Evolutionary conservation across 1,139 yeast species (phyloP).

Genomic region (Zygotorulaspora mrakii): DNA sequence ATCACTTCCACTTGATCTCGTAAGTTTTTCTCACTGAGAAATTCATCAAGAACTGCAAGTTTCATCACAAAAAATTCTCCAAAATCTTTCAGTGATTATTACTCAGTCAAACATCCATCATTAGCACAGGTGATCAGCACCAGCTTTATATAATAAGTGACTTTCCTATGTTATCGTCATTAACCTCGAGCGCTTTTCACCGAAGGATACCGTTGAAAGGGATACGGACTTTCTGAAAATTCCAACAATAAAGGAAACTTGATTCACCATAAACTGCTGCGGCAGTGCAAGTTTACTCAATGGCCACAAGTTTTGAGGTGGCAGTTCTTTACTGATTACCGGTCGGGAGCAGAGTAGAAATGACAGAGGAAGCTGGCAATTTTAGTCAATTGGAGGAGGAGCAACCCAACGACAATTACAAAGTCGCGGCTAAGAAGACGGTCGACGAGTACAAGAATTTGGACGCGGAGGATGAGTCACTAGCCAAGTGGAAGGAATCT

Average conservation of each 20-base stretch:
- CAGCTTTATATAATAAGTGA: too few species aligned
- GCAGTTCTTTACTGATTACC: not conserved
- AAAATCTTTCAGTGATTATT: too few species aligned
- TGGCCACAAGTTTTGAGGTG: too few species aligned
- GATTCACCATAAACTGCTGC: not conserved
- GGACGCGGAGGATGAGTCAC: constrained; percentile 88
- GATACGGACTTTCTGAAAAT: constrained; percentile 3
- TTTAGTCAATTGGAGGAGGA: constrained; percentile 48
- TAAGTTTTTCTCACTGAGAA: constrained; percentile 3
- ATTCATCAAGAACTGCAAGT: constrained; percentile 1
- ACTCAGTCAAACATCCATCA: too few species aligned
- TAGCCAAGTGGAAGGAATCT: constrained; percentile 90
- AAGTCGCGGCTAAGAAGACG: constrained; percentile 80
- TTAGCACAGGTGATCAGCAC: too few species aligned
- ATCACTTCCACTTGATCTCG: constrained; percentile 15
- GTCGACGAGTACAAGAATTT: constrained; percentile 76
- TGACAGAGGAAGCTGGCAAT: constrained; percentile 41
- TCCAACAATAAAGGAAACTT: not conserved
- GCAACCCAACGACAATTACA: constrained; percentile 64
- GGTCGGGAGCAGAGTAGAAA: constrained; percentile 11
- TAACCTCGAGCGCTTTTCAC: constrained; percentile 2
- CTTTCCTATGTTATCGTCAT: not conserved
- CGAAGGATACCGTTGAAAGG: constrained; percentile 2
- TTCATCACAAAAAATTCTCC: not conserved
- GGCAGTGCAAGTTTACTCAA: not conserved